Evolutionary conservation across 129 eudicot species (phyloP).

Genomic region (Artemisia annua): DNA sequence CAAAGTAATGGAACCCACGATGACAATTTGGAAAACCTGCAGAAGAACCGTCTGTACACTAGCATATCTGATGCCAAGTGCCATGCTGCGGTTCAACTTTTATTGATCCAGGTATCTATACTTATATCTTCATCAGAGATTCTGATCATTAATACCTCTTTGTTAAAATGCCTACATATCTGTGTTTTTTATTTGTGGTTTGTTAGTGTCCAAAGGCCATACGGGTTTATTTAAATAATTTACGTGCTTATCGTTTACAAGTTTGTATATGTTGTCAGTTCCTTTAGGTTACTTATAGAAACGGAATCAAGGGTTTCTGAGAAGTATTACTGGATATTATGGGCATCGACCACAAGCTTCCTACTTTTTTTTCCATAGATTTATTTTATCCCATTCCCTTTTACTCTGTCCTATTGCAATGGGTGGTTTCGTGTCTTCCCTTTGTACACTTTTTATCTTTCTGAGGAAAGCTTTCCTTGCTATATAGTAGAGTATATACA

Average conservation of each 20-base stretch:
- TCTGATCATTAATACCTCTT: neutral
- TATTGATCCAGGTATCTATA: slow-evolving; percentile 74
- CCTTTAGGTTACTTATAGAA: neutral
- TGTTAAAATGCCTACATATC: neutral
- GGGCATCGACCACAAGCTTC: no score
- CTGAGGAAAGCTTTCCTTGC: no score
- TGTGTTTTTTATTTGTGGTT: neutral
- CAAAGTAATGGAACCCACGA: slow-evolving; percentile 32
- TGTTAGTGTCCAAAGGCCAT: neutral
- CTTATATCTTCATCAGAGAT: neutral
- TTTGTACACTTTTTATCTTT: no score
- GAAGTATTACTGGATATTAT: no score
- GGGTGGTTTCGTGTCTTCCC: no score
- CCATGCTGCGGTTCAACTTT: slow-evolving; percentile 87
- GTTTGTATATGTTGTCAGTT: neutral
- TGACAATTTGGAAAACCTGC: slow-evolving; percentile 44
- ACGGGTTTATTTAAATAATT: neutral
- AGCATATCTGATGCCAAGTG: slow-evolving; percentile 82
- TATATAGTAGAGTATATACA: no score
- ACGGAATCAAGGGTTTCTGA: no score
- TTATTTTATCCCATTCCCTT: no score
- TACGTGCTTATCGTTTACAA: neutral
- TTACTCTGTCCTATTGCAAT: no score
- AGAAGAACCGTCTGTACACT: slow-evolving; percentile 49
- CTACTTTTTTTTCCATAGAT: no score